Conservation (phyloP, 768 basidiomycete species). For the Suillus occidentalis region DNA sequence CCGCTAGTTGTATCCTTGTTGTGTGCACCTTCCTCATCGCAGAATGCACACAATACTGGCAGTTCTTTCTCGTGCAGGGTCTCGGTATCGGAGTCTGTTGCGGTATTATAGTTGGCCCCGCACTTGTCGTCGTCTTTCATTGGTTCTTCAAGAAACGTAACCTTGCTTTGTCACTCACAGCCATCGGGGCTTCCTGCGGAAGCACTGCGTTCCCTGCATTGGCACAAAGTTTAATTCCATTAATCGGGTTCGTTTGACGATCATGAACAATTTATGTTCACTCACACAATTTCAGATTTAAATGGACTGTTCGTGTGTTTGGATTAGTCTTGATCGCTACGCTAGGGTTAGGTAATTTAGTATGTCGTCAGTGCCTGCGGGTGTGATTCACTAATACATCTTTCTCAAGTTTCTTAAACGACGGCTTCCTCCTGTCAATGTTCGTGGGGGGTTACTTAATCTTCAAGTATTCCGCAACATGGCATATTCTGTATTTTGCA, state of each 20-base stretch:
- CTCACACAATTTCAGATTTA: constrained; percentile 47
- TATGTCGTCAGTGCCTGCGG: constrained; percentile 28
- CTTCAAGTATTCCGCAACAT: constrained; percentile 45
- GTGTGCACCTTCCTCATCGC: constrained; percentile 61
- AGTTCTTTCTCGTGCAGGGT: constrained; percentile 78
- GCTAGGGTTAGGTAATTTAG: constrained; percentile 56
- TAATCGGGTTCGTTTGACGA: constrained; percentile 48
- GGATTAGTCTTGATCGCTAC: constrained; percentile 59
- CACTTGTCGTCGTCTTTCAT: constrained; percentile 60
- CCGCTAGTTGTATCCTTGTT: constrained; percentile 51
- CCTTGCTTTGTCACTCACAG: constrained; percentile 58
- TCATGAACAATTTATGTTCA: not conserved
- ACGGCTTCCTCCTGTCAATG: constrained; percentile 53
- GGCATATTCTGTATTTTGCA: constrained; percentile 50
- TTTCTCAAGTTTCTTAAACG: constrained; percentile 35
- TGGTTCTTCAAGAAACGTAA: constrained; percentile 65
- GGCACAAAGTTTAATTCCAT: constrained; percentile 51
- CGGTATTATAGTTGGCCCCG: constrained; percentile 64
- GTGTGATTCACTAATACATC: not conserved
- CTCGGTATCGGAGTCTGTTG: constrained; percentile 60
- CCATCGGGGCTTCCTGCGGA: constrained; percentile 67
- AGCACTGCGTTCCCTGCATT: constrained; percentile 68
- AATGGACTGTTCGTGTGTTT: constrained; percentile 73
- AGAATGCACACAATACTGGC: constrained; percentile 74
- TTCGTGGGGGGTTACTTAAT: constrained; percentile 60